These are phyloP conservation scores for Arachnomyces sp. DNA, from an alignment of 2,329 filamentous ascomycete genomes.

Conservation along the genomic window DNA sequence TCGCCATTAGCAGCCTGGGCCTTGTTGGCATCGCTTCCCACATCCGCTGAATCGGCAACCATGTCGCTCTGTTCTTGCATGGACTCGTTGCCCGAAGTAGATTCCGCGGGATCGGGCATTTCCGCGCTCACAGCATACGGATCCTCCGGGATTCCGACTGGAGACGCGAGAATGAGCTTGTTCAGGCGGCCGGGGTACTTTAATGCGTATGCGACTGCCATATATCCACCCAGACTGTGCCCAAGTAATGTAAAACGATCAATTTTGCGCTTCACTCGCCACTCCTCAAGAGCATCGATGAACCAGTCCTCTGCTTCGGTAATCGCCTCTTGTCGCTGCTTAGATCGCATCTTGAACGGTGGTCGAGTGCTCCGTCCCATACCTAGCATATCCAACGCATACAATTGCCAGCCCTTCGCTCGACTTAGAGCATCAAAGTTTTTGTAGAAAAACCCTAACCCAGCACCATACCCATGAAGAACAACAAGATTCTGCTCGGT, in stretches of 20 bases:
- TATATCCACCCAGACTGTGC: constrained; percentile 89
- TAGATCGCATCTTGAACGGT: constrained; percentile 74
- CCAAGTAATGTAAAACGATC: constrained; percentile 90
- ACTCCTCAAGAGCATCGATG: constrained; percentile 91
- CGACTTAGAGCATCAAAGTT: constrained; percentile 88
- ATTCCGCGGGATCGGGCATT: constrained; percentile 69
- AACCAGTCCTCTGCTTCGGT: constrained; percentile 92
- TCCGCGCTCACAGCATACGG: constrained; percentile 77
- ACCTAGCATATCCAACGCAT: constrained; percentile 87
- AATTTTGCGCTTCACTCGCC: constrained; percentile 80
- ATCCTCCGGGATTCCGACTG: constrained; percentile 90
- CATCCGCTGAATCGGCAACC: constrained; percentile 14
- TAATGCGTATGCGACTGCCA: constrained; percentile 87
- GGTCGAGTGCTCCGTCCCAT: constrained; percentile 88
- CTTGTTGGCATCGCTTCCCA: constrained; percentile 47
- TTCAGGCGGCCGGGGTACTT: constrained; percentile 94
- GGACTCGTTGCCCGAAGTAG: constrained; percentile 69
- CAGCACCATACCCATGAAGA: constrained; percentile 93
- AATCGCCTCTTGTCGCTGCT: constrained; percentile 71
- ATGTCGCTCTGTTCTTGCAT: constrained; percentile 60
- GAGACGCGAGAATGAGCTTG: constrained; percentile 90
- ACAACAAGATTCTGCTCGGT: constrained; percentile 85
- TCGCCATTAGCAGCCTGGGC: constrained; percentile 42
- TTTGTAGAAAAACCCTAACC: constrained; percentile 95
- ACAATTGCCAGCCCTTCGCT: constrained; percentile 74